Base-by-base conservation (phyloP, 1,139 yeast species). In the Hyphopichia fennica region DNA sequence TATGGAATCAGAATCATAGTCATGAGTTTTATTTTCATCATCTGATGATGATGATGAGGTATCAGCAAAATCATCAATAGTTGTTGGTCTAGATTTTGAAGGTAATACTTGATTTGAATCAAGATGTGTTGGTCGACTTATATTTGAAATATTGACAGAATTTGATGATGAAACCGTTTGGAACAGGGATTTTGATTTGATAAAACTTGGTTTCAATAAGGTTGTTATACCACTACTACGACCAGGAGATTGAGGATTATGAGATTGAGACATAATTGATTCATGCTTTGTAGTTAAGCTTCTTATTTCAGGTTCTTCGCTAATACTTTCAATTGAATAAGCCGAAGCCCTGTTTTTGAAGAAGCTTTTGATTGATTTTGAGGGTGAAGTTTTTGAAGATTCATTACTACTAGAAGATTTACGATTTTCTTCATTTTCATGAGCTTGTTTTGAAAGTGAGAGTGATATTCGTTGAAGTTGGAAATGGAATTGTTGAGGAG, bases 61-160 rank as follows among this genome's bases (percentile, higher is more conserved):
- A 50, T 72, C 77, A 15, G 77, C 77, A 50, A 72, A 70, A 41
- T 71, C 77, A 13, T 60, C 68, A 14, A 67, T 43, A 15, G 63
- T 53, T 17, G 54, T 55, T 44, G 50, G 54, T 33, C 31, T 22
- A 28, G 33, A 17, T n/a, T 10, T 28, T n/a, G 15, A 30, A 16
- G 11, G 16, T 27, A 18, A 29, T 5, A 11, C 41, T 16, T 17
- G 38, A 29, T 25, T 30, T 17, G 29, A 18, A 17, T 25, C 22
- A 20, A 20, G 13, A n/a, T 19, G 7, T n/a, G n/a, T n/a, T n/a
- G n/a, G 10, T 10, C 51, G 8, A 46, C 39, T n/a, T 42, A 29
- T 11, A 44, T 11, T 35, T 18, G 18, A 15, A 23, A 27, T 11
- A n/a, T 31, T 20, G 10, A 25, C 34, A 16, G 34, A 31, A 11